Base-by-base conservation (phyloP, 192 early-diverging fungal species). In the Umbelopsis ramanniana region DNA sequence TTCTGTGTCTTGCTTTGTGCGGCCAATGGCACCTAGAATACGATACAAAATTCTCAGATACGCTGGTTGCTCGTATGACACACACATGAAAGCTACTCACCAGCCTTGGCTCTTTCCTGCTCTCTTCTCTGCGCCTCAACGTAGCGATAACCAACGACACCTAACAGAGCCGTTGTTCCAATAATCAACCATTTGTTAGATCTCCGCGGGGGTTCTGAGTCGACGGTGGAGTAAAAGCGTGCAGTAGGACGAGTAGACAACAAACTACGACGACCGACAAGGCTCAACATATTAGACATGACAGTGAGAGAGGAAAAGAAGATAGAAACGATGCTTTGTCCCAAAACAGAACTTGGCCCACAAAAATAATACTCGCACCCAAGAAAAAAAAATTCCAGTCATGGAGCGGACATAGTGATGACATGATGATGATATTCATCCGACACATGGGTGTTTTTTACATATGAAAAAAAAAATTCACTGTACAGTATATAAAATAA, bases 151-250 rank as follows among this genome's bases (percentile, higher is more conserved):
- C 15, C 57, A 11, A 63, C 57, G 15, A 12, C 57, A 37, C 57
- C 57, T 2, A 63, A 29, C 33, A 63, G 37, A 11, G 57, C 57
- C 14, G 57, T 63, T 2, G 35, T 37, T 4, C 57, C 57, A 35
- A 63, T 11, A n/a, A 63, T 63, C 29, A 63, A 37, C 57, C 57
- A 63, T 33, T 63, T 63, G 33, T 63, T 63, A 3, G 57, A 63
- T 63, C 57, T 63, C 57, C 57, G 57, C 57, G 57, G 57, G 11
- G 57, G 33, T 63, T 63, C 57, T 19, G 57, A 63, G 33, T 63
- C 57, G 57, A 63, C 57, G 19, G 57, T 63, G 5, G 57, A 63
- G 57, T 63, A 63, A 29, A 29, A 37, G 33, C 57, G 57, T 26
- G 26, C 23, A 14, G 33, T 17, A n/a, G 57, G 26, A 37, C 33